Evolutionary conservation across 805 yeast species (phyloP), one percentile per base, ranked within the genome.

Genomic region (Pichia deserticola): DNA sequence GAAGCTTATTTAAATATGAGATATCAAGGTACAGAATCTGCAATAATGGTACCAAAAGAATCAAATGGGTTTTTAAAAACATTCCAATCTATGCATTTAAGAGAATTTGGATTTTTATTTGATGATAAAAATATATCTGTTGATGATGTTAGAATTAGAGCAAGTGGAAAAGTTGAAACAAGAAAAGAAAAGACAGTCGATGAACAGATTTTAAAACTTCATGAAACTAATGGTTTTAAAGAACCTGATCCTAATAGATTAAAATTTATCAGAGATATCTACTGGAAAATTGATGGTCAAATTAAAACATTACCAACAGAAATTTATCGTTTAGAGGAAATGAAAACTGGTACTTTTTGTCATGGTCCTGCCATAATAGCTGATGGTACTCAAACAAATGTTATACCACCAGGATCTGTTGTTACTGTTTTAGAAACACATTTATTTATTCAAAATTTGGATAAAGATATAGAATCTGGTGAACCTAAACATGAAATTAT

Each of bases 11-110:
- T 89, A 54, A 89, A 89, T 61, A 69, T 89, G 73, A 75, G 95
- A 60, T 90, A 86, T 61, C 79, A 79, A 54, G 97, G 97, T 8
- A 84, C 96, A n/a, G 97, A 90, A 60, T 85, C 96, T 3, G 82
- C 85, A 39, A 68, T 90, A 54, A 84, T 89, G 86, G 79, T 86
- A n/a, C 52, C 58, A 5, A 64, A 60, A 25, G 62, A 57, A 30
- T 46, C 42, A 0, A 44, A 39, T 10, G 67, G 70, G 30, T 78
- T 75, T 57, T 59, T 63, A 15, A 61, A 66, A 36, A 70, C 71
- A 44, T 86, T 84, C 62, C 65, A 74, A 42, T 70, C 71, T 12
- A 67, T 72, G 48, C 95, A 86, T 60, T 70, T 75, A 54, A 73
- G 79, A 51, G 93, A 87, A 62, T 87, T 86, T 66, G 92, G 92